A percentile compares a stretch with the other conserved stretches of the same genome.
These are phyloP conservation scores for Actinomortierella wolfii DNA, from an alignment of 371 early-diverging fungal genomes.

Conservation along the genomic window DNA sequence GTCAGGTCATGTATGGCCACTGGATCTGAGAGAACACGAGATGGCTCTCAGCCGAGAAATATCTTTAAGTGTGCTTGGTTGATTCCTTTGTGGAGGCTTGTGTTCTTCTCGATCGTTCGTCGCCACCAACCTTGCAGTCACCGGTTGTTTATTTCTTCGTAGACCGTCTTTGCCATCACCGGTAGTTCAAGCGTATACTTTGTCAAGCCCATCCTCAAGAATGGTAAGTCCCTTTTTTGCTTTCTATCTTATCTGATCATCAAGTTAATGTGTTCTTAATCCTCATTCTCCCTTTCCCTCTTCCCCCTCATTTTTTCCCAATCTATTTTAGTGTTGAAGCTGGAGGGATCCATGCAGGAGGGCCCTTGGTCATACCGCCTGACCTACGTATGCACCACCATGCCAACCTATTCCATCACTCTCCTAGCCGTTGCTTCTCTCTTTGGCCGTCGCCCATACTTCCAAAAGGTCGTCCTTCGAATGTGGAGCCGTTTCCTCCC, in stretches of 20 bases:
- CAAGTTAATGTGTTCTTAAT: no score
- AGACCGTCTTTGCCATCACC: slow-evolving; percentile 57
- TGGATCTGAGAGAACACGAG: no score
- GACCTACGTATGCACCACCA: slow-evolving; percentile 50
- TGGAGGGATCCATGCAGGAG: slow-evolving; percentile 49
- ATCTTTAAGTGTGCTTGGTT: no score
- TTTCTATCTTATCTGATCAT: no score
- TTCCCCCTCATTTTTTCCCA: no score
- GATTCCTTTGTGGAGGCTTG: no score
- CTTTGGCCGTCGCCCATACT: slow-evolving; percentile 53
- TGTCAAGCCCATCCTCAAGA: slow-evolving; percentile 50
- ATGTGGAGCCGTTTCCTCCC: slow-evolving; percentile 62
- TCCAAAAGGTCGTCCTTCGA: slow-evolving; percentile 50
- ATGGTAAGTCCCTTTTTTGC: slow-evolving; percentile 16
- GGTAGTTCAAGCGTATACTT: slow-evolving; percentile 55
- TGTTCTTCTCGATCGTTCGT: no score
- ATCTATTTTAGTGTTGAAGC: slow-evolving; percentile 14
- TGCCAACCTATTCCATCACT: slow-evolving; percentile 54
- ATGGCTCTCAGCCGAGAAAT: no score
- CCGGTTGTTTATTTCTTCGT: no score
- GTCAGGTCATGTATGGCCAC: no score
- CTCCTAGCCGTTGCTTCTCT: slow-evolving; percentile 52
- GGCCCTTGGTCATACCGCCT: slow-evolving; percentile 58
- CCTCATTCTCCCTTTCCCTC: background rate
- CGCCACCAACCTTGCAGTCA: no score